Evolutionary conservation across 2,329 filamentous ascomycete species (phyloP).

Genomic region (Daldinia sp.): DNA sequence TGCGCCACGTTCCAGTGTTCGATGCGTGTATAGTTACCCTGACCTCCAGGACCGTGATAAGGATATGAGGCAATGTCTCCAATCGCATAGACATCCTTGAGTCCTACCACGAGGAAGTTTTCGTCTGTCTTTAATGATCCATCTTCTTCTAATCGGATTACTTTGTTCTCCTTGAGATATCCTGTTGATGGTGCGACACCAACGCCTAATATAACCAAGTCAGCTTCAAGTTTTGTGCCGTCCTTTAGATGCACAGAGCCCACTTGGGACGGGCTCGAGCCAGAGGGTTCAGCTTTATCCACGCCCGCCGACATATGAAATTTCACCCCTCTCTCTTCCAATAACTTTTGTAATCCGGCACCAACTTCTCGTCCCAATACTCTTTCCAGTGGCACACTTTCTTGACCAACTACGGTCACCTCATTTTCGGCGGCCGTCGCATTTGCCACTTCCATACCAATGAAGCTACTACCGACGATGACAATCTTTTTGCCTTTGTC

Average conservation of each 20-base stretch:
- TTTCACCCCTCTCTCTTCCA: conserved; percentile 88
- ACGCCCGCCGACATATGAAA: conserved; percentile 85
- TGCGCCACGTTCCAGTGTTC: conserved; percentile 99
- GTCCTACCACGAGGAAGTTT: conserved; percentile 76
- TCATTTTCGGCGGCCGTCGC: conserved; percentile 80
- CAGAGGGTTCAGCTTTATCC: conserved; percentile 80
- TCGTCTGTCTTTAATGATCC: conserved; percentile 87
- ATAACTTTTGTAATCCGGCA: conserved; percentile 76
- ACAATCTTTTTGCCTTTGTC: conserved; percentile 91
- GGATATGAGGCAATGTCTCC: conserved; percentile 96
- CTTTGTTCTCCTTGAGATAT: conserved; percentile 77
- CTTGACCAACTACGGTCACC: conserved; percentile 89
- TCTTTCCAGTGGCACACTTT: conserved; percentile 82
- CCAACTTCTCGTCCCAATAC: conserved; percentile 87
- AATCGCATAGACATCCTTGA: conserved; percentile 88
- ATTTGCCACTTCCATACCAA: conserved; percentile 97
- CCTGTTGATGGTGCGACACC: conserved; percentile 87
- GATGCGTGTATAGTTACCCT: conserved; percentile 78
- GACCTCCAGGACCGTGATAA: conserved; percentile 87
- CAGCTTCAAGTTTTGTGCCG: conserved; percentile 82
- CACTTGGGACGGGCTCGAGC: conserved; percentile 73
- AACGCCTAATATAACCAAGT: conserved; percentile 90
- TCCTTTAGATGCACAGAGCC: conserved; percentile 85
- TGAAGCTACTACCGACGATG: conserved; percentile 91
- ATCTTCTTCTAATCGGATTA: conserved; percentile 77